Evolutionary conservation across 2,329 filamentous ascomycete genomes (phyloP), one percentile per base, ranked within the genome.

Genomic region (Daldinia sp.): DNA sequence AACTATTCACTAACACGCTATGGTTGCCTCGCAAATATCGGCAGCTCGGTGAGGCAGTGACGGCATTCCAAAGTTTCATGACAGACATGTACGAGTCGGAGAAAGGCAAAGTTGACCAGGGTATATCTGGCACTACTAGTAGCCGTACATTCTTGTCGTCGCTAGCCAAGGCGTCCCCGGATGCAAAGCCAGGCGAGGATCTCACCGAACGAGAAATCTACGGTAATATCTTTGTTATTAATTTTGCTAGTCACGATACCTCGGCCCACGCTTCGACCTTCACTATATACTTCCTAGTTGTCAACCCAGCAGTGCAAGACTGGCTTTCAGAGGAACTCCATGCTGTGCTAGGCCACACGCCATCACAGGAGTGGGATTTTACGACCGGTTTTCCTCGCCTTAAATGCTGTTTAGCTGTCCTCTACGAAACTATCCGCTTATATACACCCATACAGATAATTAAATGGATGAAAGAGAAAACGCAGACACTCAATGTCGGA

Each of bases 171-270:
- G n/a, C n/a, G n/a, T n/a, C n/a, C n/a, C n/a, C n/a, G n/a, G n/a
- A n/a, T n/a, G n/a, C n/a, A n/a, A n/a, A n/a, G n/a, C n/a, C n/a
- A n/a, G n/a, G n/a, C n/a, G 73, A 72, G 37, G 62, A 73, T 9
- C 72, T 79, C 29, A 79, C 71, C 0, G 77, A 79, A 45, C 61
- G 64, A 0, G 82, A 85, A 60, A 79, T 85, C 4, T 80, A 71
- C 15, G 64, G 68, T 19, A 68, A 68, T 30, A 67, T 71, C 61
- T 68, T 68, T n/a, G 58, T 48, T 9, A 65, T 65, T 52, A 71
- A 67, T 49, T 71, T 71, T 50, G 82, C 83, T 0, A 83, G 83
- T 0, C 81, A 84, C 58, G 82, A 85, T 59, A 84, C 82, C 0
- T 82, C 81, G 0, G 80, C 82, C 0, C 78, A 81, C 25, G 78